Conservation (phyloP, 2,329 filamentous ascomycete species). For the Paraphaeosphaeria sporulosa region DNA sequence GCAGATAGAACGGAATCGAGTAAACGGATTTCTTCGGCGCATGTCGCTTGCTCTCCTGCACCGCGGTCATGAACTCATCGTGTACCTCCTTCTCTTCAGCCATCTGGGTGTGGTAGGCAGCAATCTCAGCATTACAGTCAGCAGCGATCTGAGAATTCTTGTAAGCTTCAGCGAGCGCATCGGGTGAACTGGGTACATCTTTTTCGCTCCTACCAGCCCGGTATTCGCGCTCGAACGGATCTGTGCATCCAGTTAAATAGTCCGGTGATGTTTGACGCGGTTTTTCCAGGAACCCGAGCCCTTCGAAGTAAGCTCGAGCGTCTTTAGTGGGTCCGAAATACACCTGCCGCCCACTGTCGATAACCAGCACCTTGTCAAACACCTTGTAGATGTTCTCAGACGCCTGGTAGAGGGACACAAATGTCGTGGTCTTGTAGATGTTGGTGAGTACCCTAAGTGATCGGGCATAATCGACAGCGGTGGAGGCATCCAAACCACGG, state of each 20-base stretch:
- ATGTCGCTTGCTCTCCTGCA: conserved; percentile 79
- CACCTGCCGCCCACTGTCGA: conserved; percentile 77
- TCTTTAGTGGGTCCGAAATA: conserved; percentile 75
- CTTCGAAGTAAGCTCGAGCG: conserved; percentile 77
- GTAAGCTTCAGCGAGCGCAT: conserved; percentile 74
- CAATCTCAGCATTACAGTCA: conserved; percentile 70
- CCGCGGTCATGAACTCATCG: conserved; percentile 78
- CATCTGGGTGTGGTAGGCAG: conserved; percentile 70
- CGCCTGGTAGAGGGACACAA: conserved; percentile 86
- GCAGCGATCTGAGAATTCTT: conserved; percentile 67
- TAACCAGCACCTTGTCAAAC: conserved; percentile 86
- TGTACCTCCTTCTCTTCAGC: conserved; percentile 71
- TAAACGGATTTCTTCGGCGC: conserved; percentile 79
- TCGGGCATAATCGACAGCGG: conserved; percentile 58
- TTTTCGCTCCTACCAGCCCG: conserved; percentile 69
- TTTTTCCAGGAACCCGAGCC: conserved; percentile 75
- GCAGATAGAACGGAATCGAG: conserved; percentile 80
- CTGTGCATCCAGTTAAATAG: conserved; percentile 82
- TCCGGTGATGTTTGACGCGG: conserved; percentile 82
- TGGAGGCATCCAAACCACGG: conserved; percentile 57
- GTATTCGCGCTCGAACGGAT: conserved; percentile 83
- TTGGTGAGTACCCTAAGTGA: conserved; percentile 71
- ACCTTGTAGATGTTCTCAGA: conserved; percentile 81
- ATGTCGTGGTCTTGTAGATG: conserved; percentile 82
- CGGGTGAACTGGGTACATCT: conserved; percentile 73